phyloP scores from a whole-genome alignment of 1,139 yeast species.

The Yamadazyma diospyri region DNA sequence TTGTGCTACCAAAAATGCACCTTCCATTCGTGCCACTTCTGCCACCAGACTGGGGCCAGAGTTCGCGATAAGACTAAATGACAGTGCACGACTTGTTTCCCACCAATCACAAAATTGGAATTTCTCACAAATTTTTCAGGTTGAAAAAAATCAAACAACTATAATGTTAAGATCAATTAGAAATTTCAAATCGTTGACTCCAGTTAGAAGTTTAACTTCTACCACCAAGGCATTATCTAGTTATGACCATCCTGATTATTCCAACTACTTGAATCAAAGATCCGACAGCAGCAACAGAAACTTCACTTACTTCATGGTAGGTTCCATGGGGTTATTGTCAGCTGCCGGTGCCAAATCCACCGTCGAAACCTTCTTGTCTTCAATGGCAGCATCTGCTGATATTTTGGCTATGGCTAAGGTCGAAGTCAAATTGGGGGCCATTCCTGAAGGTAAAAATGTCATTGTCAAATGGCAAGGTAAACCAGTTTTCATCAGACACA shows the following conservation, averaged over 20 bases:
- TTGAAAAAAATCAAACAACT: slow-evolving; percentile 2
- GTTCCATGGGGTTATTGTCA: slow-evolving; percentile 87
- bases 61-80: no score
- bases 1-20: no score
- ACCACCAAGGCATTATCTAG: slow-evolving; percentile 58
- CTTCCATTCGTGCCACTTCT: no score
- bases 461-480: slow-evolving; percentile 99
- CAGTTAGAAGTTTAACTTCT: slow-evolving; percentile 37
- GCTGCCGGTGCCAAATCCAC: slow-evolving; percentile 99
- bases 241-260: slow-evolving; percentile 91
- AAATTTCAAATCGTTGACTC: slow-evolving; percentile 31
- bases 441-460: slow-evolving; percentile 97
- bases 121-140: slow-evolving; percentile 8
- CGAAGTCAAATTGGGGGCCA: slow-evolving; percentile 89
- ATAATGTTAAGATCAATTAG: slow-evolving; percentile 12
- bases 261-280: slow-evolving; percentile 76
- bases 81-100: no score
- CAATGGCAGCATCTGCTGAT: slow-evolving; percentile 98
- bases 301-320: slow-evolving; percentile 95
- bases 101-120: slow-evolving; percentile 8
- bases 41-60: no score
- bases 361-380: slow-evolving; percentile 88
- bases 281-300: slow-evolving; percentile 72
- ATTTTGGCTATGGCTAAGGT: slow-evolving; percentile 99
- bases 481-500: slow-evolving; percentile 99